Evolutionary conservation across 164 flowering plant species (phyloP), one percentile per base, ranked within the genome.

Genomic region (Chloranthus sessilifolius): DNA sequence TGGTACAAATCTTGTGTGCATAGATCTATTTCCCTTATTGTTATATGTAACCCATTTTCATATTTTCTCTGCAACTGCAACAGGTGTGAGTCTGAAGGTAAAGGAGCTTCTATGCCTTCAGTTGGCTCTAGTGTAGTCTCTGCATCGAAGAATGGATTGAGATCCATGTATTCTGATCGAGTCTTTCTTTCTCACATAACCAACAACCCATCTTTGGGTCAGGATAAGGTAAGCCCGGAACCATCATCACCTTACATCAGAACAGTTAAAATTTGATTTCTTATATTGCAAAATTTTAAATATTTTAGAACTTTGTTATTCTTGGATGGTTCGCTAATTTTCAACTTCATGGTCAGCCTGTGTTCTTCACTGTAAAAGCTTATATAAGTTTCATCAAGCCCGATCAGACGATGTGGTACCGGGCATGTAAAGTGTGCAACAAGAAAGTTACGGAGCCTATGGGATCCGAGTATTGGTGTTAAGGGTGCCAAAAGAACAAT

Each of bases 381-480:
- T 80, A 53, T 52, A 57, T 84, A 38, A 87, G 90, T 61, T 75
- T 64, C 40, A 87, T 87, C 61, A 89, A 75, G 74, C 79, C 90
- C 36, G 99, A 94, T 55, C 97, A 89, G 50, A 45, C 88, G 30
- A 84, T 94, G 95, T 94, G 92, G 95, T 94, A 89, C 50, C 76
- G 82, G 4, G 99, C 99, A 15, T 94, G 99, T 62, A 86, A 78
- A 57, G 70, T 75, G 31, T 94, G 99, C 71, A 87, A 76, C 72
- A 94, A 87, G 80, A 94, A 94, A 53, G 96, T 94, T 10, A 89
- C 90, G 3, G 95, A 83, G 25, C 86, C 75, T 24, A 44, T 83
- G 66, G 96, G 86, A 12, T 87, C 95, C 61, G 97, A 94, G 17
- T 94, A 78, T 50, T 87, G 95, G 94, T 94, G 99, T 59, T 92